Conservation (phyloP, 352 stramenopile genomes). For the Globisporangium emineosum region DNA sequence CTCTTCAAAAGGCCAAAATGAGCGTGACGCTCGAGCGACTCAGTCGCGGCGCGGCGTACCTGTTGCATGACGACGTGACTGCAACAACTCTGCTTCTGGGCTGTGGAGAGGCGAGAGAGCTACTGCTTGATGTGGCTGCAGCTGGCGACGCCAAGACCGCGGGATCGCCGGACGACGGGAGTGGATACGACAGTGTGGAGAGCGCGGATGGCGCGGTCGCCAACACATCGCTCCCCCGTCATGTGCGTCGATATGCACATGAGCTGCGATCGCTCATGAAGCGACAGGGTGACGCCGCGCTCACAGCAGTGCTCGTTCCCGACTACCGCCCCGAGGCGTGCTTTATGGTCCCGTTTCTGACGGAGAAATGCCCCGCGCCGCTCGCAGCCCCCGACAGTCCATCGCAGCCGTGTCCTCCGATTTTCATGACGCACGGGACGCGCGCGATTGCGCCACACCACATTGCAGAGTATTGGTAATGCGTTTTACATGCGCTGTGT, state of each 20-base stretch:
- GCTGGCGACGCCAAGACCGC: constrained; percentile 14
- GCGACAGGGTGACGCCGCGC: constrained; percentile 30
- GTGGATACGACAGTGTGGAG: constrained; percentile 26
- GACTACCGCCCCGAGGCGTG: constrained; percentile 68
- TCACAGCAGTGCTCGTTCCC: constrained; percentile 58
- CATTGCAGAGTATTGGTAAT: constrained; percentile 74
- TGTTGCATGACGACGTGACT: constrained; percentile 58
- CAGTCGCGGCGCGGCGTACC: constrained; percentile 60
- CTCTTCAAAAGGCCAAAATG: constrained; percentile 29
- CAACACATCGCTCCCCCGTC: constrained; percentile 9
- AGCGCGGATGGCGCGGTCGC: constrained; percentile 22
- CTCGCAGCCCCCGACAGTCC: constrained; percentile 16
- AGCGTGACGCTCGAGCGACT: constrained; percentile 64
- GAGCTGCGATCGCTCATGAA: constrained; percentile 55
- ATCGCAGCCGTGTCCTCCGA: constrained; percentile 22
- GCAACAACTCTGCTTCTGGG: constrained; percentile 50
- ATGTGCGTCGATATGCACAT: constrained; percentile 43
- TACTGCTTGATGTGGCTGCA: not conserved
- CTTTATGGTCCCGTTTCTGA: constrained; percentile 74
- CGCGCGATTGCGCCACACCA: constrained; percentile 68
- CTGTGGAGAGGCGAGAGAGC: constrained; percentile 44
- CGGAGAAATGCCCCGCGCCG: constrained; percentile 48
- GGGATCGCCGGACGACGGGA: constrained; percentile 38
- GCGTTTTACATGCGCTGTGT: not conserved
- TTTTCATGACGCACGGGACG: constrained; percentile 79